A percentile compares a stretch with the other conserved stretches of the same genome.
Conservation (phyloP, 495 filamentous ascomycete genomes). For the Mytilinidion resinicola region DNA sequence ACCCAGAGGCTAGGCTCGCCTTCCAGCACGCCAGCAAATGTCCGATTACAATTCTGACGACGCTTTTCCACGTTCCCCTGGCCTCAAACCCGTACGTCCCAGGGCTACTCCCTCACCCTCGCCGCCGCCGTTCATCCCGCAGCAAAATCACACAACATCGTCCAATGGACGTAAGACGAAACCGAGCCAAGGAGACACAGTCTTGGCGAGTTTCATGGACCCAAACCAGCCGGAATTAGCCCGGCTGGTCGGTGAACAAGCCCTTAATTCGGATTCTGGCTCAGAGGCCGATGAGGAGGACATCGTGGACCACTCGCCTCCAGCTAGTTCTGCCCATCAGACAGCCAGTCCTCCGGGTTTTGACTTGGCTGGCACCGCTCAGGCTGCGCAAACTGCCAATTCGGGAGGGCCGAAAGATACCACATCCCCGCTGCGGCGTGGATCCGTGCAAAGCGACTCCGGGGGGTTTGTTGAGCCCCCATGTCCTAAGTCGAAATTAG, state of each 20-base stretch:
- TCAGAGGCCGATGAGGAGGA: conserved; percentile 29
- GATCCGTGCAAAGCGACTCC: conserved; percentile 8
- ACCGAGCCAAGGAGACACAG: conserved; percentile 31
- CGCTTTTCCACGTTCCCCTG: conserved; percentile 24
- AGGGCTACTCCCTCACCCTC: conserved; percentile 28
- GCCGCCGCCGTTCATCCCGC: conserved; percentile 25
- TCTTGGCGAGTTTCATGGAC: conserved; percentile 27
- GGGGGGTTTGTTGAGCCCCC: no score
- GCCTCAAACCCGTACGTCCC: conserved; percentile 19
- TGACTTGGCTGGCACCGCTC: conserved; percentile 15
- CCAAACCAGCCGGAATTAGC: conserved; percentile 33
- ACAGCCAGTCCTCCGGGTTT: background rate
- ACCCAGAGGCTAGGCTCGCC: conserved; percentile 16
- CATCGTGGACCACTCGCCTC: conserved; percentile 6
- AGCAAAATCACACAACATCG: background rate
- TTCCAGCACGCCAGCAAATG: conserved; percentile 18
- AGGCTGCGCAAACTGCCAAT: conserved; percentile 9
- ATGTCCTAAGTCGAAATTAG: no score
- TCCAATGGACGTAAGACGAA: conserved; percentile 27
- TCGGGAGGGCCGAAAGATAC: background rate
- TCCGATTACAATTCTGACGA: conserved; percentile 30
- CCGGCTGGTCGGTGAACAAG: conserved; percentile 21
- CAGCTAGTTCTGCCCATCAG: background rate
- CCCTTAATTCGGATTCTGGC: conserved; percentile 26
- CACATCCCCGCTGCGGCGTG: conserved; percentile 13